Percentiles rank a stretch among this genome's conserved stretches.
Conservation (phyloP, 208 protist species). For the Phytomonas sp. region DNA sequence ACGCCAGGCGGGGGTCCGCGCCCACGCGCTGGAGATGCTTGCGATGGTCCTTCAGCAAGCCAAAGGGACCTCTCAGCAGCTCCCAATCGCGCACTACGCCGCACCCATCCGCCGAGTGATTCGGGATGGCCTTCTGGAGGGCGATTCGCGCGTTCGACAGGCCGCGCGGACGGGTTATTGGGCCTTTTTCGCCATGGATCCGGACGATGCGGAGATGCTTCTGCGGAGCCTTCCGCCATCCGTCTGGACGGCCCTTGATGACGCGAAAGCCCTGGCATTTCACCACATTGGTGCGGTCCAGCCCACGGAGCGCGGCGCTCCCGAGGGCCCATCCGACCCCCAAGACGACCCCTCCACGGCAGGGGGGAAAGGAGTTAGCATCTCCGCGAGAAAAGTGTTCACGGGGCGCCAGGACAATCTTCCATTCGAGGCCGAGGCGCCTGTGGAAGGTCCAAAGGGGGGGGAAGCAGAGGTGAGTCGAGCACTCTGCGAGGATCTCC, state of each 20-base stretch:
- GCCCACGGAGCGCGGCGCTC: not conserved
- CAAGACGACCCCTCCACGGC: not conserved
- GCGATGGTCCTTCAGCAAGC: conserved; percentile 25
- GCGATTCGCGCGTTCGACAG: conserved; percentile 29
- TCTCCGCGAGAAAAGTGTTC: not conserved
- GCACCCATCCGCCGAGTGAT: conserved; percentile 31
- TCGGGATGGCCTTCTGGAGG: conserved; percentile 29
- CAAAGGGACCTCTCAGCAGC: conserved; percentile 27
- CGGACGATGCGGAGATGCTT: conserved; percentile 24
- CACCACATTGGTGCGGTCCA: conserved; percentile 14
- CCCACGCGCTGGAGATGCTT: conserved; percentile 26
- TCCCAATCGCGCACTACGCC: conserved; percentile 23
- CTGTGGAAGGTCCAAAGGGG: not conserved
- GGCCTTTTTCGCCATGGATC: conserved; percentile 34
- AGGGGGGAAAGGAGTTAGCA: not conserved
- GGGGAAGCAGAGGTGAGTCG: not conserved
- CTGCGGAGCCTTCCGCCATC: conserved; percentile 18
- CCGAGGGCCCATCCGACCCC: not conserved
- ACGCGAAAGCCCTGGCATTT: conserved; percentile 12
- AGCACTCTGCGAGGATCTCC: not conserved
- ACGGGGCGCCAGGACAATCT: not conserved
- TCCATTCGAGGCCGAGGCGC: not conserved
- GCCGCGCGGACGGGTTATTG: conserved; percentile 32
- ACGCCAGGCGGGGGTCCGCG: conserved; percentile 30
- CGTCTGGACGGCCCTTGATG: conserved; percentile 19